These are phyloP conservation scores for Pelargonium cotyledonis DNA, from an alignment of 441 rosid species.

Conservation along the genomic window DNA sequence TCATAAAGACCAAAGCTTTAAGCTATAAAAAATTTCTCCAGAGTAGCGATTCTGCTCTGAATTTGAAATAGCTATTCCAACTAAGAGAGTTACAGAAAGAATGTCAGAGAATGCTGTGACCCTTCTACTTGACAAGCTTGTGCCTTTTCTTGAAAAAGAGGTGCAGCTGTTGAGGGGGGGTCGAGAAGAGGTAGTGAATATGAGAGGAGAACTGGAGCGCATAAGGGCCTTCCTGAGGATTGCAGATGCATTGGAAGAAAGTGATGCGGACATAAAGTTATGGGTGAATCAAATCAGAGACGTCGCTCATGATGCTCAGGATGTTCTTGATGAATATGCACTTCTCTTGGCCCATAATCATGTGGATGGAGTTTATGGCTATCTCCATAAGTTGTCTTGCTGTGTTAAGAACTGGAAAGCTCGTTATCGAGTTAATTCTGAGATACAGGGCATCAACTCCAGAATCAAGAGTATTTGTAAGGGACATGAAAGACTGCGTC, in stretches of 20 bases:
- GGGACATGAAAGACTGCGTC: constrained; percentile 15
- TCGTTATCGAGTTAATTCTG: constrained; percentile 11
- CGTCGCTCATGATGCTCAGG: constrained; percentile 17
- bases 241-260: constrained; percentile 23
- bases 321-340: constrained; percentile 21
- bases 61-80: neutral
- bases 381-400: constrained; percentile 11
- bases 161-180: constrained; percentile 5
- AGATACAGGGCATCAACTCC: constrained; percentile 2
- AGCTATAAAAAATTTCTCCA: neutral
- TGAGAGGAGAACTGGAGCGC: constrained; percentile 16
- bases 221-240: constrained; percentile 16
- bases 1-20: too few species aligned
- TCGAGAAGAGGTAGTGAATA: constrained; percentile 11
- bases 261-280: constrained; percentile 17
- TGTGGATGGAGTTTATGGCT: neutral
- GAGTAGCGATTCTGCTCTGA: neutral
- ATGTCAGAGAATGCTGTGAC: constrained; percentile 17
- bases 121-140: constrained; percentile 18
- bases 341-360: constrained; percentile 12
- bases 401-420: constrained; percentile 15
- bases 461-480: constrained; percentile 15
- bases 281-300: constrained; percentile 23
- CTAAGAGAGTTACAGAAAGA: neutral
- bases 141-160: constrained; percentile 2